Evolutionary conservation across 257 asterid genomes (phyloP).

Genomic region (Scutellaria minor): DNA sequence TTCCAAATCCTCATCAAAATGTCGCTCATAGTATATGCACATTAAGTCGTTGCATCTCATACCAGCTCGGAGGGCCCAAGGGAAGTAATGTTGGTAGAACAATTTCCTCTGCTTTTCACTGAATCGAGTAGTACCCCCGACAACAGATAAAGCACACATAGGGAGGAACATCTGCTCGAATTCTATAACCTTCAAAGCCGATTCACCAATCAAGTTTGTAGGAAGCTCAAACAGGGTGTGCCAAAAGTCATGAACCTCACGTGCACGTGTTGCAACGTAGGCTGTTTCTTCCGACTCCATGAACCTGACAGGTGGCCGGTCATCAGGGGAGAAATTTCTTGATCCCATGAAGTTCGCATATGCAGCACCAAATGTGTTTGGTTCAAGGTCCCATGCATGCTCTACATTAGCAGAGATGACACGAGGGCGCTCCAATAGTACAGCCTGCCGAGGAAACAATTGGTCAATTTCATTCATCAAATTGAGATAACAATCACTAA

Average conservation of each 20-base stretch:
- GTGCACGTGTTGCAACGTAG: constrained; percentile 93
- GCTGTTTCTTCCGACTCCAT: constrained; percentile 94
- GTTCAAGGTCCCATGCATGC: constrained; percentile 93
- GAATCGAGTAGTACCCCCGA: constrained; percentile 89
- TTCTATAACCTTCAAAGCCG: constrained; percentile 86
- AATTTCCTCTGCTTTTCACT: constrained; percentile 68
- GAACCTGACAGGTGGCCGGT: constrained; percentile 94
- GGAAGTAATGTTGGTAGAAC: constrained; percentile 91
- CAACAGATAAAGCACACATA: constrained; percentile 87
- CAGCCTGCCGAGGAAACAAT: constrained; percentile 48
- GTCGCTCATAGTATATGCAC: constrained; percentile 87
- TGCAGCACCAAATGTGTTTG: constrained; percentile 94
- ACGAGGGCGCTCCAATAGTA: constrained; percentile 81
- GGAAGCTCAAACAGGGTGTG: constrained; percentile 91
- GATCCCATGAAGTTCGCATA: constrained; percentile 96
- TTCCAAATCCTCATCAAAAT: constrained; percentile 86
- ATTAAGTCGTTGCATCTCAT: constrained; percentile 71
- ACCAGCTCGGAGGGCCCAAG: constrained; percentile 95
- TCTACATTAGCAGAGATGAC: constrained; percentile 81
- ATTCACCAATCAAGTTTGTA: constrained; percentile 91
- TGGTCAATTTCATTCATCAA: neutral
- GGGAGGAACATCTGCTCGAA: constrained; percentile 97
- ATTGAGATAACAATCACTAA: neutral
- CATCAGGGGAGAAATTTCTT: constrained; percentile 92
- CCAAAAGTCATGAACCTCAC: constrained; percentile 98